Evolutionary conservation across 345 rosid species (phyloP), one percentile per base, ranked within the genome.

Genomic region (Ceriops zippeliana): DNA sequence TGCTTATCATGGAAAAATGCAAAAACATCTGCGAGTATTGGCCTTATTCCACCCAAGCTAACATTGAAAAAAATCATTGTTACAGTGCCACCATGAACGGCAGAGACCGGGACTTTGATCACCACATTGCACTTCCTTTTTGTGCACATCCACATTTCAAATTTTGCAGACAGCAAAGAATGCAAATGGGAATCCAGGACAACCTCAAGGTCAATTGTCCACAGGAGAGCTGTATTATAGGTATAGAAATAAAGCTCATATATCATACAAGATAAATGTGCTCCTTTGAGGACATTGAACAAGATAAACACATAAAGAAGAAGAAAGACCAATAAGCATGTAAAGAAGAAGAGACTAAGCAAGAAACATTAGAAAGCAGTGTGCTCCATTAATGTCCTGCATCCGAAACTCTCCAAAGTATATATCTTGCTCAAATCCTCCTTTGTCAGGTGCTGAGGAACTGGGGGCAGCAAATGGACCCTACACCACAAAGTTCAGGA

Each of bases 381-480:
- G 56, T 21, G 83, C 80, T 11, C 99, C 98, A 58, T 90, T 87
- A 71, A 96, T 90, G 79, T 90, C 91, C 70, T 90, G 69, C 17
- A 90, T 87, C 35, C 81, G 84, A 84, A 96, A 96, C 26, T 89
- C 91, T 3, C 99, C 97, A 75, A 92, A 96, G 81, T 92, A 96
- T 92, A 96, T 22, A 96, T 58, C 85, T 89, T 92, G 90, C 91
- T 90, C 81, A 92, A 74, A 77, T 96, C 96, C 37, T 84, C 96
- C 78, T 96, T 90, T 26, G 92, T 89, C 69, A 96, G 77, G 72
- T 87, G 85, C 73, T 96, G 99, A 81, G 92, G 97, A 76, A 78
- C 91, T 1, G 97, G 82, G 32, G 32, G 90, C 97, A 63, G 97
- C 90, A 84, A 96, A 90, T 74, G 99, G 99, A 71, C 98, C 98